These are phyloP conservation scores for Talaromyces sp. DNA, from an alignment of 2,329 filamentous ascomycete species.

Conservation along the genomic window DNA sequence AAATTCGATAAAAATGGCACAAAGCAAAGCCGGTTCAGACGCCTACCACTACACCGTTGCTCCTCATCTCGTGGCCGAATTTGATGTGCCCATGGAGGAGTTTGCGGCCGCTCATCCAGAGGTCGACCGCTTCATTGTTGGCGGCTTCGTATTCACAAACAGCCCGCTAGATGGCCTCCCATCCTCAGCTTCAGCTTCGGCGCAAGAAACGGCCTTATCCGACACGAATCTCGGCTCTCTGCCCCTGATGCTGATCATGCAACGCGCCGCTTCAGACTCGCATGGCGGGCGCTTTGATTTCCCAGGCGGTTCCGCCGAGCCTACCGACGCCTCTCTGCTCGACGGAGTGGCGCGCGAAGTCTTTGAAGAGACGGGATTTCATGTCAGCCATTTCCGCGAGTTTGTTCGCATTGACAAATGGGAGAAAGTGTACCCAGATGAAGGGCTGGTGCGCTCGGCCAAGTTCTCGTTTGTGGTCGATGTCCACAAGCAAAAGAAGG, in stretches of 20 bases:
- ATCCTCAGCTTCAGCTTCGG: slow-evolving; percentile 4
- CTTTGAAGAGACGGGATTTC: slow-evolving; percentile 48
- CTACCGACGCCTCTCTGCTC: slow-evolving; percentile 42
- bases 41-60: slow-evolving; percentile 17
- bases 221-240: slow-evolving; percentile 11
- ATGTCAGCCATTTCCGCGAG: slow-evolving; percentile 37
- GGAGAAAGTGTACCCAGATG: slow-evolving; percentile 10
- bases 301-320: slow-evolving; percentile 47
- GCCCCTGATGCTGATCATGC: slow-evolving; percentile 39
- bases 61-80: slow-evolving; percentile 23
- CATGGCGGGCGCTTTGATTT: slow-evolving; percentile 44
- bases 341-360: slow-evolving; percentile 47
- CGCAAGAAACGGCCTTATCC: not conserved
- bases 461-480: slow-evolving; percentile 37
- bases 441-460: slow-evolving; percentile 13
- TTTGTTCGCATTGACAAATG: slow-evolving; percentile 33
- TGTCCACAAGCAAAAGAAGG: slow-evolving; percentile 19
- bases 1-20: slow-evolving; percentile 1
- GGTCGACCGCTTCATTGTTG: slow-evolving; percentile 23
- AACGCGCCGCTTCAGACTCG: slow-evolving; percentile 36
- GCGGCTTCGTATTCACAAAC: slow-evolving; percentile 24
- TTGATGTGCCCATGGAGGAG: slow-evolving; percentile 19
- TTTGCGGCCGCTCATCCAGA: slow-evolving; percentile 23
- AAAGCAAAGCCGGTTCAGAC: slow-evolving; percentile 7
- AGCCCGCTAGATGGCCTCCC: not conserved